These are phyloP conservation scores for Lactifluus echinatus DNA, from an alignment of 768 basidiomycete genomes.

Conservation along the genomic window DNA sequence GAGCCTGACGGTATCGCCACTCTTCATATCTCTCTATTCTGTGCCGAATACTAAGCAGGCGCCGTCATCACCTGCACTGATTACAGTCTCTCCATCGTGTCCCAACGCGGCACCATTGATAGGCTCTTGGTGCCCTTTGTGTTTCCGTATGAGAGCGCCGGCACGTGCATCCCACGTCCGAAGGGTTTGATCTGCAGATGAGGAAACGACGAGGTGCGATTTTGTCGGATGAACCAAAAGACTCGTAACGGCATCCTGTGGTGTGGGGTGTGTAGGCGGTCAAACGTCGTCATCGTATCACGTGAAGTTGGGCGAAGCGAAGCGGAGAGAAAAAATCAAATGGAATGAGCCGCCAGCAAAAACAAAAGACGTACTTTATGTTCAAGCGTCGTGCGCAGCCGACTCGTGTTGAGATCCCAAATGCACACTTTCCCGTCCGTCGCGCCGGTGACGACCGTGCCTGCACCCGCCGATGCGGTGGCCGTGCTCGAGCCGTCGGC, in stretches of 20 bases:
- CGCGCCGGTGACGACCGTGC: constrained; percentile 73
- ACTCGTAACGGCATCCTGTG: constrained; percentile 79
- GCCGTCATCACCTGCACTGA: constrained; percentile 90
- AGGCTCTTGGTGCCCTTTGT: constrained; percentile 74
- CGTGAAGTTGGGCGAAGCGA: background rate
- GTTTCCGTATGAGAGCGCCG: constrained; percentile 65
- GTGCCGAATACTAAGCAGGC: constrained; percentile 77
- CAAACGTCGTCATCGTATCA: background rate
- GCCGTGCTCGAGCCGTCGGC: constrained; percentile 42
- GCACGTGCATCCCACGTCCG: constrained; percentile 91
- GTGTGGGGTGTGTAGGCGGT: background rate
- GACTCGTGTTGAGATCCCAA: constrained; percentile 89
- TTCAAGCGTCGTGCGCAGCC: constrained; percentile 69
- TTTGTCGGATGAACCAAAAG: constrained; percentile 66
- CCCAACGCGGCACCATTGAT: constrained; percentile 72
- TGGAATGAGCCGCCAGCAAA: no score
- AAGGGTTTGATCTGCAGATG: constrained; percentile 78
- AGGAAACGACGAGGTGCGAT: constrained; percentile 71
- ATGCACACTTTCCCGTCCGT: constrained; percentile 93
- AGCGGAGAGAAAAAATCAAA: no score
- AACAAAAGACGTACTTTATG: constrained; percentile 60
- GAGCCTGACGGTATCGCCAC: background rate
- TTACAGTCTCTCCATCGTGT: constrained; percentile 57
- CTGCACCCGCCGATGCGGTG: constrained; percentile 41
- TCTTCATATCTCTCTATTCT: constrained; percentile 25